These are phyloP conservation scores for Candida tropicalis DNA, from an alignment of 1,139 yeast genomes.

Conservation along the genomic window DNA sequence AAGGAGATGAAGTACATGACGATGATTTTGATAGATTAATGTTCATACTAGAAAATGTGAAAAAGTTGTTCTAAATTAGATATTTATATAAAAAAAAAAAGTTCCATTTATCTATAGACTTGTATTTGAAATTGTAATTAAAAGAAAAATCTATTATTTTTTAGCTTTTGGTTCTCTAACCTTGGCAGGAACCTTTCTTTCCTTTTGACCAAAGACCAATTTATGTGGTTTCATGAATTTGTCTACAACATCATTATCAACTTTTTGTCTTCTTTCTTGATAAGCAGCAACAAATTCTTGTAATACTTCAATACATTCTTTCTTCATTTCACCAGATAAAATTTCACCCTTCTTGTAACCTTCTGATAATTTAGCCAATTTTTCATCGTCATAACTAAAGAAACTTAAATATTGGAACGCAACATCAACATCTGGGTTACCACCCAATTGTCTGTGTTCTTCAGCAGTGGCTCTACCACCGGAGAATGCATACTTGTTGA, in stretches of 20 bases:
- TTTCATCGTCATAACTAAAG: conserved; percentile 85
- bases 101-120: conserved; percentile 4
- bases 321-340: conserved; percentile 92
- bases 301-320: conserved; percentile 76
- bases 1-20: conserved; percentile 32
- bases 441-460: conserved; percentile 88
- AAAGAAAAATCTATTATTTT: conserved; percentile 19
- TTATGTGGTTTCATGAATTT: conserved; percentile 85
- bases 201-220: conserved; percentile 70
- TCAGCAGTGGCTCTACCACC: conserved; percentile 91
- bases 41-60: conserved; percentile 41
- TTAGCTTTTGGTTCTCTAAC: conserved; percentile 40
- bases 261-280: conserved; percentile 73
- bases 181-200: conserved; percentile 71
- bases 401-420: conserved; percentile 91
- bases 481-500: conserved; percentile 94
- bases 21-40: conserved; percentile 46
- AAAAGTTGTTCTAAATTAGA: conserved; percentile 19
- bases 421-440: conserved; percentile 94
- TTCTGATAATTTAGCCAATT: conserved; percentile 61
- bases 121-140: too few relatives aligned
- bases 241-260: conserved; percentile 68
- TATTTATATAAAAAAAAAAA: conserved; percentile 2
- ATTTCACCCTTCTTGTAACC: conserved; percentile 80
- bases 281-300: conserved; percentile 78